Evolutionary conservation across 2,329 filamentous ascomycete genomes (phyloP).

Genomic region (Trichoderma gracile): DNA sequence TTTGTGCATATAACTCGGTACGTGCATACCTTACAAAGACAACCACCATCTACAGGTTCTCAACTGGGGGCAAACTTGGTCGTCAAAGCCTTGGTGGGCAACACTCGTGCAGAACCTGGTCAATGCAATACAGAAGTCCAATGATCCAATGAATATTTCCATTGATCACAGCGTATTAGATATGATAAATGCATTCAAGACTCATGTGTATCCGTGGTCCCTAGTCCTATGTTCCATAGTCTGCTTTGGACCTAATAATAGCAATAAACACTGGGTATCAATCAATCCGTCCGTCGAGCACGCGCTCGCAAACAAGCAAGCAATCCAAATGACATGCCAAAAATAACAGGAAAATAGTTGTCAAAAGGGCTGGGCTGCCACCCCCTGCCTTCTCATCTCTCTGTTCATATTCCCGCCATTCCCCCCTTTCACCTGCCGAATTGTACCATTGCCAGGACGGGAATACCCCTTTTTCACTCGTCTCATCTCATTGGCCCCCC

Average conservation of each 20-base stretch:
- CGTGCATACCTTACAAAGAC: neutral
- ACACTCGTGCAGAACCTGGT: neutral
- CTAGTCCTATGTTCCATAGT: conserved; percentile 5
- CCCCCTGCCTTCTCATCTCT: conserved; percentile 14
- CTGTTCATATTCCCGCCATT: neutral
- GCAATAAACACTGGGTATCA: conserved; percentile 28
- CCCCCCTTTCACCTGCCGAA: conserved; percentile 2
- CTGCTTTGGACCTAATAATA: conserved; percentile 6
- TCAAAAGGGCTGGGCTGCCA: neutral
- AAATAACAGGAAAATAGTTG: conserved; percentile 3
- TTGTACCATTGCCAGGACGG: conserved; percentile 1
- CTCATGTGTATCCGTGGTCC: neutral
- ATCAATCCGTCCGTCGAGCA: conserved; percentile 18
- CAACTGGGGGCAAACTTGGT: too few relatives aligned
- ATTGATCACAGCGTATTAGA: too few relatives aligned
- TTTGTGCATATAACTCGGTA: conserved; percentile 7
- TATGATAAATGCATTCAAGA: neutral
- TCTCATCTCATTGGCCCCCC: conserved; percentile 35
- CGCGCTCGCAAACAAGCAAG: conserved; percentile 2
- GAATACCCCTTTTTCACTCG: neutral
- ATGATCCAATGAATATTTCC: too few relatives aligned
- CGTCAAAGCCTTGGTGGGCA: too few relatives aligned
- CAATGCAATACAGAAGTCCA: neutral
- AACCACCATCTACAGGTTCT: neutral
- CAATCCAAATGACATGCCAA: conserved; percentile 28